Evolutionary conservation across 345 rosid species (phyloP), one percentile per base, ranked within the genome.

Genomic region (Rhodamnia rubescens): DNA sequence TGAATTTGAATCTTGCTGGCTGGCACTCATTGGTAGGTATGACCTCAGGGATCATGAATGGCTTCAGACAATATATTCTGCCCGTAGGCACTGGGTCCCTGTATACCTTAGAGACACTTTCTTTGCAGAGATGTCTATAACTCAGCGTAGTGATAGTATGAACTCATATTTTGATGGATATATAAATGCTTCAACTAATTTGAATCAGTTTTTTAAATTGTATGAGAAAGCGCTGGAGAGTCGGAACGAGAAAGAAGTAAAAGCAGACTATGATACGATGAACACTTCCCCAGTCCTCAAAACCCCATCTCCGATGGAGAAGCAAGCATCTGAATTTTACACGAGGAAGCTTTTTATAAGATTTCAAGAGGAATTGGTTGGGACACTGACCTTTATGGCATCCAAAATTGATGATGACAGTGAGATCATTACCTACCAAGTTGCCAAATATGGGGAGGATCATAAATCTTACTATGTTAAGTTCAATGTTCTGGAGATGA

Each of bases 281-380:
- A 90, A 91, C 59, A 86, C 91, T 61, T 29, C 89, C 14, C 92
- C 93, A 49, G 85, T 57, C 75, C 78, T 91, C 83, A 92, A 87
- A 86, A 92, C 94, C 11, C 94, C 94, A 86, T 92, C 94, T 59
- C 94, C 94, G 4, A 92, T 89, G 93, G 94, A 92, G 88, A 91
- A 89, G 87, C 94, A 92, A 86, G 94, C 93, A 26, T 87, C 94
- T 21, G 89, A 87, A 55, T 87, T 91, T 50, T 92, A 92, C 83
- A 92, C 93, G 7, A 87, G 90, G 84, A 92, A 87, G 87, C 57
- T 92, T 47, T 92, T 92, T 86, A 61, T 55, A 51, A 90, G 89
- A 89, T 92, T 92, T 86, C 94, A 92, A 83, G 94, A 92, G 86
- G 94, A 92, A 87, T 86, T 92, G 55, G 94, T 92, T 32, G 92